Evolutionary conservation across 2,329 filamentous ascomycete genomes (phyloP), one percentile per base, ranked within the genome.

Genomic region (Epichloe aotearoae): DNA sequence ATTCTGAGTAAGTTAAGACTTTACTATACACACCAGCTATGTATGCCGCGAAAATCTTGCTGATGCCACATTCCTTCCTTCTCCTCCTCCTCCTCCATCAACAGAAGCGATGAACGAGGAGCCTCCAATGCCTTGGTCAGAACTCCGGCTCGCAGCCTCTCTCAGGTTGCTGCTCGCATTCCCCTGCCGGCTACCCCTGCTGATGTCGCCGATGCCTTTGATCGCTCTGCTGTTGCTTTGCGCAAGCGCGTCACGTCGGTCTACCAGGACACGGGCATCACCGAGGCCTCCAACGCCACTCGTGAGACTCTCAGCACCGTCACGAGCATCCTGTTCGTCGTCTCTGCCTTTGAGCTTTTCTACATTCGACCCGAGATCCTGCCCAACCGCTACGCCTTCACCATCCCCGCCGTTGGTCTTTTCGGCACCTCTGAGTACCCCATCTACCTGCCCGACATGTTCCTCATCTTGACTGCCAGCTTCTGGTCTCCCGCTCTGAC

Each of bases 401-500:
- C 84, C 52, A 73, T 89, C 47, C 86, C 87, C 5, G 74, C 82
- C 33, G 65, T 85, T 50, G 57, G 66, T 12, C 64, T 72, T 19
- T 65, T 87, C 20, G 72, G 74, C 51, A 78, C 77, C 14, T 69
- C 72, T 6, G 76, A 79, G 54, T 74, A 79, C 55, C 71, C 80
- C 3, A 73, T 95, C 54, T 76, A 79, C 59, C 67, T 93, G 19
- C 88, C 90, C 0, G 87, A 97, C 66, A 73, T 95, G 58, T 94
- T 93, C 66, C 68, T 84, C 33, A 71, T 96, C 8, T 68, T 95
- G 38, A 86, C 84, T 1, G 71, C 76, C 39, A 77, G 77, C 26
- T 97, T 95, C 75, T 97, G 91, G 91, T 82, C 79, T 0, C 85
- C 90, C 0, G 80, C 86, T 50, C 73, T 82, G 7, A 74, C 89